These are phyloP conservation scores for Rosa chinensis DNA, from an alignment of 306 rosid genomes.

Conservation along the genomic window DNA sequence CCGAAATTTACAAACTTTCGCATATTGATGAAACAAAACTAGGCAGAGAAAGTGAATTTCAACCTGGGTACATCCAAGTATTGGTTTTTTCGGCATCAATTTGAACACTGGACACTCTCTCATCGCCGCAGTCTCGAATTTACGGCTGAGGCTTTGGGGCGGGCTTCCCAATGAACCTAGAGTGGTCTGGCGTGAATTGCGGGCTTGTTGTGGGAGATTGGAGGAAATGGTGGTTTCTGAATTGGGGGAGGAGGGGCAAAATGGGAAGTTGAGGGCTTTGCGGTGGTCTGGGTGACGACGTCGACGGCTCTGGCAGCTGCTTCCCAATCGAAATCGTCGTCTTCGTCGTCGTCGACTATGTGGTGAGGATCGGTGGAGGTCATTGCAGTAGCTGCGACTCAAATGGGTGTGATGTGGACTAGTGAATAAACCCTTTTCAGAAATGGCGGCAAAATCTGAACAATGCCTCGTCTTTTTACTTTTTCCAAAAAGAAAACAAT, in stretches of 20 bases:
- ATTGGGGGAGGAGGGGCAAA: constrained; percentile 18
- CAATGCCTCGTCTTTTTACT: too few species aligned
- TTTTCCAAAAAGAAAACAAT: too few species aligned
- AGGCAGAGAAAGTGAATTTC: not conserved
- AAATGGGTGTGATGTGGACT: not conserved
- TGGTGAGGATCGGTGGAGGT: constrained; percentile 37
- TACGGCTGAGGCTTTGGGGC: too few species aligned
- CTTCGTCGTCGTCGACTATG: constrained; percentile 55
- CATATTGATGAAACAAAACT: not conserved
- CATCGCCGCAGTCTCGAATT: constrained; percentile 11
- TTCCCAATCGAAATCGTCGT: constrained; percentile 92
- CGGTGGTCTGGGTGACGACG: constrained; percentile 38
- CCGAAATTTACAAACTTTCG: not conserved
- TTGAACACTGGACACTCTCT: constrained; percentile 27
- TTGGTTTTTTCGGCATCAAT: constrained; percentile 73
- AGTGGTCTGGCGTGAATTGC: constrained; percentile 52
- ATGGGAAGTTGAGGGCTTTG: constrained; percentile 29
- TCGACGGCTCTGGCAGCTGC: constrained; percentile 73
- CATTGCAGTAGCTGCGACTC: constrained; percentile 35
- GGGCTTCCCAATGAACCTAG: constrained; percentile 39
- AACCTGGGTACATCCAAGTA: constrained; percentile 94
- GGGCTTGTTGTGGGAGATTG: constrained; percentile 12
- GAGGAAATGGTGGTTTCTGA: not conserved
- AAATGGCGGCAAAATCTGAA: too few species aligned
- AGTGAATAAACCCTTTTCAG: too few species aligned